phyloP scores from a whole-genome alignment of 495 filamentous ascomycete genomes.

The Podospora tetraspora region DNA sequence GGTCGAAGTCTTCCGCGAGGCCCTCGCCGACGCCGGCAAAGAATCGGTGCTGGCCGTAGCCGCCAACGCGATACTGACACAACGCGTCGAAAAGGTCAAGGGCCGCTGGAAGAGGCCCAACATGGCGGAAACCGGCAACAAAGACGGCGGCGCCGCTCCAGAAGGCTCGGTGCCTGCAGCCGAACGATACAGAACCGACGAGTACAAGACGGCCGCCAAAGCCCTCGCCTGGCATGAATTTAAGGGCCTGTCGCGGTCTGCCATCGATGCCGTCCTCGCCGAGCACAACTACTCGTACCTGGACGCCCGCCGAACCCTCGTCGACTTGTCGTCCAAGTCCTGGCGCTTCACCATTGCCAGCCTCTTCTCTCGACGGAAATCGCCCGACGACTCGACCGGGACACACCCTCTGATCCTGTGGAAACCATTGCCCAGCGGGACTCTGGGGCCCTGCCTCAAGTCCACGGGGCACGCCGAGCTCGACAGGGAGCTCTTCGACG shows the following conservation, averaged over 20 bases:
- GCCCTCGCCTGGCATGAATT: constrained; percentile 67
- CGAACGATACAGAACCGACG: constrained; percentile 66
- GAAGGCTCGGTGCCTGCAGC: constrained; percentile 49
- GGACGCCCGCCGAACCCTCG: constrained; percentile 67
- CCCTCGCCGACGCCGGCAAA: constrained; percentile 74
- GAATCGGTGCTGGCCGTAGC: constrained; percentile 80
- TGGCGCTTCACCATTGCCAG: constrained; percentile 80
- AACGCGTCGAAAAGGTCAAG: constrained; percentile 66
- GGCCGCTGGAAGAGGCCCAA: constrained; percentile 56
- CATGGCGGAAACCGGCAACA: constrained; percentile 3
- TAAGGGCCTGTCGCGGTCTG: constrained; percentile 68
- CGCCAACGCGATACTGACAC: constrained; percentile 76
- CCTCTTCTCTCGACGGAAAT: constrained; percentile 64
- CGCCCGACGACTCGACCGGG: constrained; percentile 49
- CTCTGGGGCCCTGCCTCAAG: constrained; percentile 54
- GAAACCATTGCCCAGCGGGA: constrained; percentile 48
- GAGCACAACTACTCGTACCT: constrained; percentile 86
- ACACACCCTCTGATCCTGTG: constrained; percentile 58
- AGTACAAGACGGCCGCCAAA: constrained; percentile 70
- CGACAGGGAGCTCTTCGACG: constrained; percentile 68
- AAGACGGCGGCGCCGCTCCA: constrained; percentile 3
- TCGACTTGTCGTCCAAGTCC: constrained; percentile 68
- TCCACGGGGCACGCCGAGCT: constrained; percentile 72
- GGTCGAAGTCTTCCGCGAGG: constrained; percentile 86
- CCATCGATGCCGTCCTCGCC: constrained; percentile 82